Percentiles rank a stretch among this genome's conserved stretches.
These are phyloP conservation scores for Aspergillus cavernicola DNA, from an alignment of 495 filamentous ascomycete species.

Conservation along the genomic window DNA sequence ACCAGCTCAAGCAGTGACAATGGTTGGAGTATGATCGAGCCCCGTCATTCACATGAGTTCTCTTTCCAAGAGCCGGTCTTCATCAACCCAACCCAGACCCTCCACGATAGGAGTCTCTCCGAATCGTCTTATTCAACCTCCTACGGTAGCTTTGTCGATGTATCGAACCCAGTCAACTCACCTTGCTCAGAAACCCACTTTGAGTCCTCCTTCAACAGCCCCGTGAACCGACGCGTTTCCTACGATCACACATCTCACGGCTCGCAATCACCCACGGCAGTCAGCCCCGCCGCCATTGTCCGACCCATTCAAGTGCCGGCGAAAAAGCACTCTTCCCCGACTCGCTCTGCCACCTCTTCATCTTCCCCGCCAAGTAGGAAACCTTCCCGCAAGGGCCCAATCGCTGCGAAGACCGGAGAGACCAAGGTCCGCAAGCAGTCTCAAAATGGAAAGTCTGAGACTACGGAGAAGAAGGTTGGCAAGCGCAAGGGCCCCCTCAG, in stretches of 20 bases:
- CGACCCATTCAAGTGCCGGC: conserved; percentile 60
- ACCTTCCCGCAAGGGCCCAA: conserved; percentile 68
- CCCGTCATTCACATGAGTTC: conserved; percentile 51
- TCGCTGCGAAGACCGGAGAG: conserved; percentile 73
- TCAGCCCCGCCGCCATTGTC: conserved; percentile 67
- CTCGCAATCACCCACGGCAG: conserved; percentile 49
- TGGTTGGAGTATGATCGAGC: conserved; percentile 75
- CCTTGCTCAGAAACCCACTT: conserved; percentile 63
- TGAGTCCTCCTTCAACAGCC: conserved; percentile 58
- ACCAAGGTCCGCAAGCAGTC: conserved; percentile 71
- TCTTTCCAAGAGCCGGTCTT: conserved; percentile 57
- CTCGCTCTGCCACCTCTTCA: conserved; percentile 58
- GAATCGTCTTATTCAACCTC: conserved; percentile 75
- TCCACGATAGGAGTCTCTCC: conserved; percentile 80
- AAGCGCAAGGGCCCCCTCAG: conserved; percentile 80
- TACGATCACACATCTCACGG: conserved; percentile 39
- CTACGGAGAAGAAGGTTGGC: conserved; percentile 84
- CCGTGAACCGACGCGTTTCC: conserved; percentile 29
- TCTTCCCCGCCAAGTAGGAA: conserved; percentile 65
- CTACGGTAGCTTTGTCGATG: conserved; percentile 79
- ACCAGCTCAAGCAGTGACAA: conserved; percentile 74
- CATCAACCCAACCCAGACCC: conserved; percentile 80
- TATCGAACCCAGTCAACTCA: conserved; percentile 67
- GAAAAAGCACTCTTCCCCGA: conserved; percentile 61
- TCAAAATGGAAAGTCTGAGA: conserved; percentile 71